Conservation (phyloP, 2,329 filamentous ascomycete genomes). For the Beauveria varroae region DNA sequence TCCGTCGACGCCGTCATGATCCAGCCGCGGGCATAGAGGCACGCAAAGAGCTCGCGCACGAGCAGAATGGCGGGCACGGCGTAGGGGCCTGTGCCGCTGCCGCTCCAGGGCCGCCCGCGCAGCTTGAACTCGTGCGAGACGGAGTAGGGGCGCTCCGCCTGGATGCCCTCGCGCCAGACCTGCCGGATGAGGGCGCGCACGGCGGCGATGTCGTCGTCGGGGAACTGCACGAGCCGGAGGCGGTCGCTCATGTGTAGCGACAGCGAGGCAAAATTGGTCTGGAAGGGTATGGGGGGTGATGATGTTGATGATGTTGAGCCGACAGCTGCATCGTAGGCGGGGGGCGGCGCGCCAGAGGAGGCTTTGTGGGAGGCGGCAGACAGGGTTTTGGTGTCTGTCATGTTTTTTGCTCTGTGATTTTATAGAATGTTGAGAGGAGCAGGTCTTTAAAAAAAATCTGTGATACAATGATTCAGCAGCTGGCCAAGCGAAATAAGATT, state of each 20-base stretch:
- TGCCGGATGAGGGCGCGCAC: not conserved
- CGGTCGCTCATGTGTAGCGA: slow-evolving; percentile 10
- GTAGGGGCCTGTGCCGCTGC: slow-evolving; percentile 1
- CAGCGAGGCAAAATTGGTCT: slow-evolving; percentile 9
- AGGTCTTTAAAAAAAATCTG: not conserved
- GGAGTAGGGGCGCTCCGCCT: slow-evolving; percentile 1
- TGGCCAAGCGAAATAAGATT: not conserved
- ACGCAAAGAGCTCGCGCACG: slow-evolving; percentile 8
- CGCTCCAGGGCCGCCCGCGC: slow-evolving; percentile 5
- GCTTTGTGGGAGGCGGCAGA: not conserved
- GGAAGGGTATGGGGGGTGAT: not conserved
- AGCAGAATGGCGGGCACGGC: slow-evolving; percentile 4
- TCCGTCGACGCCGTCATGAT: slow-evolving; percentile 9
- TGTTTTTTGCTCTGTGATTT: not conserved
- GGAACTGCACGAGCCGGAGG: slow-evolving; percentile 7
- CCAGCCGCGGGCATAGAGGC: slow-evolving; percentile 10
- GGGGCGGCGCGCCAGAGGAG: not conserved
- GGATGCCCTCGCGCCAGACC: slow-evolving; percentile 2
- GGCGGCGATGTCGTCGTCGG: not conserved
- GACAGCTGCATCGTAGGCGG: not conserved
- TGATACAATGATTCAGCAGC: not conserved
- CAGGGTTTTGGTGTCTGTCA: not conserved
- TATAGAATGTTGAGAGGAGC: not conserved
- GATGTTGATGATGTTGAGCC: not conserved
- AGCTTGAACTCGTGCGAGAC: slow-evolving; percentile 12